phyloP scores from a whole-genome alignment of 2,329 filamentous ascomycete species.

The Arthrobotrys conoides region DNA sequence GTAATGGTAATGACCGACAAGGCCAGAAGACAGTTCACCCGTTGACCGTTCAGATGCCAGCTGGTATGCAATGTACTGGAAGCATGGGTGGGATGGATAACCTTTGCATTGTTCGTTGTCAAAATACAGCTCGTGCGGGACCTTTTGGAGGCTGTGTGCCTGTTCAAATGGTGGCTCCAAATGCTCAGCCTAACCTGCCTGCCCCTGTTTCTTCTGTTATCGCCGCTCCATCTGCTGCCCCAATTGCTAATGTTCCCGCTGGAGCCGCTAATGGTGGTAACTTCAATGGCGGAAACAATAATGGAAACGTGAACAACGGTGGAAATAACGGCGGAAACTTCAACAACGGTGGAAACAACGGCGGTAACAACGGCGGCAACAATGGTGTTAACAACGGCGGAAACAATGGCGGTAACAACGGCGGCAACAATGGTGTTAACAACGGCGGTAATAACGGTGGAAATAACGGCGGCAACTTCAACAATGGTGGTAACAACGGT shows the following conservation, averaged over 20 bases:
- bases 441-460: conserved; percentile 13
- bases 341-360: conserved; percentile 17
- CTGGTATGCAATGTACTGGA: conserved; percentile 70
- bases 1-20: conserved; percentile 20
- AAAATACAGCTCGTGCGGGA: conserved; percentile 74
- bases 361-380: conserved; percentile 1
- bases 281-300: conserved; percentile 5
- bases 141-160: conserved; percentile 76
- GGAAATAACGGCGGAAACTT: conserved; percentile 1
- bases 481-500: conserved; percentile 8
- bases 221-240: not conserved
- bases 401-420: not conserved
- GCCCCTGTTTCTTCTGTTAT: too few relatives aligned
- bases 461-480: not conserved
- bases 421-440: conserved; percentile 17
- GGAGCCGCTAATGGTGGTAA: conserved; percentile 1
- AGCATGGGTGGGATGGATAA: conserved; percentile 74
- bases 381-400: conserved; percentile 3
- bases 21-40: conserved; percentile 29
- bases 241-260: not conserved
- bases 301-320: not conserved
- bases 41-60: conserved; percentile 30
- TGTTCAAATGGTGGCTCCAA: conserved; percentile 68
- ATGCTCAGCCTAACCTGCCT: too few relatives aligned
- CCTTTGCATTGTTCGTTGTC: conserved; percentile 76